These are phyloP conservation scores for Goffeauzyma gilvescens DNA, from an alignment of 768 basidiomycete species.

Conservation along the genomic window DNA sequence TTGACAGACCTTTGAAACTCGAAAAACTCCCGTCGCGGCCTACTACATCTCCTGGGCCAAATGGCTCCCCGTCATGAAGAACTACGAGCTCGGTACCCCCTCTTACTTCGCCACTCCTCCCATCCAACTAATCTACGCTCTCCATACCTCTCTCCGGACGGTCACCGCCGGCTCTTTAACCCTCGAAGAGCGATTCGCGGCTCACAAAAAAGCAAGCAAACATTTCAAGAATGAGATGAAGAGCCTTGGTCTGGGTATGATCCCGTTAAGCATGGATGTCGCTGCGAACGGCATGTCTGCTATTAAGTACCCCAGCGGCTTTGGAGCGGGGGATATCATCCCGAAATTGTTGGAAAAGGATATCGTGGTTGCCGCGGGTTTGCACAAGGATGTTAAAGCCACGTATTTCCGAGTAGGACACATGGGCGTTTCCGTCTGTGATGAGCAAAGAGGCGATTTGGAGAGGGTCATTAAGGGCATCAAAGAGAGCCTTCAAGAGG, in stretches of 20 bases:
- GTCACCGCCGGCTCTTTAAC: conserved; percentile 49
- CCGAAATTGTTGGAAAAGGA: conserved; percentile 48
- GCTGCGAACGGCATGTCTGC: conserved; percentile 94
- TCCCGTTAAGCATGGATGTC: conserved; percentile 42
- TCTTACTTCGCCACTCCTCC: conserved; percentile 89
- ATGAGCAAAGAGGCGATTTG: conserved; percentile 51
- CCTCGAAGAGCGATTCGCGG: conserved; percentile 55
- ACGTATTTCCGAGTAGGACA: conserved; percentile 87
- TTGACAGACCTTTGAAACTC: conserved; percentile 41
- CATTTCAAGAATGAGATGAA: conserved; percentile 50
- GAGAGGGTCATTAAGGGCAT: conserved; percentile 51
- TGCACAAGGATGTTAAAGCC: conserved; percentile 67
- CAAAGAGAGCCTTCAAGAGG: conserved; percentile 30
- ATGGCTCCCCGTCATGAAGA: conserved; percentile 76
- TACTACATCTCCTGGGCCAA: conserved; percentile 87
- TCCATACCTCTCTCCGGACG: conserved; percentile 54
- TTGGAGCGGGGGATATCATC: conserved; percentile 56
- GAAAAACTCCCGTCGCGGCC: conserved; percentile 46
- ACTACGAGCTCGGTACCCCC: conserved; percentile 61
- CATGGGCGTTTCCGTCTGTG: conserved; percentile 74
- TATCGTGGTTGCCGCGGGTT: conserved; percentile 68
- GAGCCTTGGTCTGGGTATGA: conserved; percentile 52
- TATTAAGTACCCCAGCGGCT: conserved; percentile 65
- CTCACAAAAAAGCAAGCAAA: conserved; percentile 51
- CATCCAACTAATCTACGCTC: conserved; percentile 83